A percentile compares a stretch with the other conserved stretches of the same genome.
Conservation (phyloP, 495 filamentous ascomycete species). For the Venustampulla echinocandica region DNA sequence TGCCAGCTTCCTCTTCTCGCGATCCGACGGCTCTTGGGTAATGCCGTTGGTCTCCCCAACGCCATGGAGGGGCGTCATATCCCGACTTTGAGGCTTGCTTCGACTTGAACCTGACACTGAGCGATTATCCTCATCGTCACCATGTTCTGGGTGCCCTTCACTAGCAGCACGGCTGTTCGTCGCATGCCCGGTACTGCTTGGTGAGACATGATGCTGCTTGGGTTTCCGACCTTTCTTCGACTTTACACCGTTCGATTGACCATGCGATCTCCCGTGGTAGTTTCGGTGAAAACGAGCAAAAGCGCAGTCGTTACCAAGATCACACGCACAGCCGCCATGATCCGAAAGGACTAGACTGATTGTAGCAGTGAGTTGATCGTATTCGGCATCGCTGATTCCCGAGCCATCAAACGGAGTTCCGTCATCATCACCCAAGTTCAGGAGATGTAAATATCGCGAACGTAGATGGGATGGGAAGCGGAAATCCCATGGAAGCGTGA, state of each 20-base stretch:
- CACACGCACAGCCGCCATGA: conserved; percentile 84
- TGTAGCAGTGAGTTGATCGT: conserved; percentile 38
- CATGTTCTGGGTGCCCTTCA: conserved; percentile 51
- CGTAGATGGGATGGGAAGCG: conserved; percentile 36
- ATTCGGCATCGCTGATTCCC: conserved; percentile 40
- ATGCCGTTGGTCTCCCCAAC: conserved; percentile 41
- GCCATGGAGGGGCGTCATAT: conserved; percentile 57
- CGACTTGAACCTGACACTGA: conserved; percentile 67
- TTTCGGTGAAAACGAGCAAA: conserved; percentile 68
- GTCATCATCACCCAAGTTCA: conserved; percentile 43
- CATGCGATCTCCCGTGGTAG: conserved; percentile 39
- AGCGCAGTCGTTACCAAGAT: conserved; percentile 52
- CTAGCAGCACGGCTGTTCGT: conserved; percentile 75
- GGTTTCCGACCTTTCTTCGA: conserved; percentile 47
- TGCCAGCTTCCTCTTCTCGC: conserved; percentile 81
- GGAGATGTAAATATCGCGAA: conserved; percentile 35
- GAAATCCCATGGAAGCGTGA: conserved; percentile 50
- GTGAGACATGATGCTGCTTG: conserved; percentile 49
- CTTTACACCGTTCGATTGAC: conserved; percentile 46
- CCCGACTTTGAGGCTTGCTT: conserved; percentile 71
- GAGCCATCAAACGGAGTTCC: conserved; percentile 26
- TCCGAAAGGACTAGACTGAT: conserved; percentile 72
- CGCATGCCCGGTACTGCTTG: conserved; percentile 56
- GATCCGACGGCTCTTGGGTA: conserved; percentile 63
- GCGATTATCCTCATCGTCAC: conserved; percentile 49